phyloP scores from a whole-genome alignment of 139 green algal genomes.

The Micractinium conductrix region DNA sequence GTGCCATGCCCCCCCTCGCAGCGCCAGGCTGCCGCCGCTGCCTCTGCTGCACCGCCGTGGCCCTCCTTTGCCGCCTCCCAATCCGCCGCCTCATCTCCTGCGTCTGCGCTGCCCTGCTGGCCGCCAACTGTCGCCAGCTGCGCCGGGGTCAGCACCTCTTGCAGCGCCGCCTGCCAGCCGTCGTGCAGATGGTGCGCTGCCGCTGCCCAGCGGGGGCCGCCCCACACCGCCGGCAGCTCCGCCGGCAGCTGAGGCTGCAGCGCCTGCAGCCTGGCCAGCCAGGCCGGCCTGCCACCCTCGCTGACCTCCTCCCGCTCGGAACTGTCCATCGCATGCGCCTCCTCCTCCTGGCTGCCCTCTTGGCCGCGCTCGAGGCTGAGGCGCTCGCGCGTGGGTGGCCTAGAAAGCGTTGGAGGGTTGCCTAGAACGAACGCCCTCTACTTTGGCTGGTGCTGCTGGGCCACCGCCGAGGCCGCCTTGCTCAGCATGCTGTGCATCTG shows the following conservation, averaged over 20 bases:
- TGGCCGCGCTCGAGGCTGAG: too few relatives aligned
- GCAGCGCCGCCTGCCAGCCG: neutral
- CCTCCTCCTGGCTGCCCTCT: too few relatives aligned
- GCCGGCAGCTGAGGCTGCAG: neutral
- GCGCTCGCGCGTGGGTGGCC: too few relatives aligned
- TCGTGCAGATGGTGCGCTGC: constrained; percentile 2
- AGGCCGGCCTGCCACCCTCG: neutral
- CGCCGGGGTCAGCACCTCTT: neutral
- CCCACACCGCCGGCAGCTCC: neutral
- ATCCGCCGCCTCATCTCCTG: neutral
- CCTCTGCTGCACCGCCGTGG: neutral
- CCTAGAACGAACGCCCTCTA: too few relatives aligned
- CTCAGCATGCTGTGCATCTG: constrained; percentile 27
- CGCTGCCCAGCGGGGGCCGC: neutral
- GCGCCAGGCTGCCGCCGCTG: neutral
- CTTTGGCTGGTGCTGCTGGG: neutral
- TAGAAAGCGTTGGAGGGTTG: too few relatives aligned
- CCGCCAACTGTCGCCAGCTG: constrained; percentile 2
- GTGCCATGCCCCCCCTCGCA: too few relatives aligned
- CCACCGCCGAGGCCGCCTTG: neutral
- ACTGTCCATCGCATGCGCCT: too few relatives aligned
- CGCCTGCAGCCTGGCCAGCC: neutral
- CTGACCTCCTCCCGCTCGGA: too few relatives aligned
- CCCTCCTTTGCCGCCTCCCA: neutral
- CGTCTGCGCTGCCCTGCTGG: too few relatives aligned